Base-by-base conservation (phyloP, 768 basidiomycete genomes). In the Lentinula aciculospora region DNA sequence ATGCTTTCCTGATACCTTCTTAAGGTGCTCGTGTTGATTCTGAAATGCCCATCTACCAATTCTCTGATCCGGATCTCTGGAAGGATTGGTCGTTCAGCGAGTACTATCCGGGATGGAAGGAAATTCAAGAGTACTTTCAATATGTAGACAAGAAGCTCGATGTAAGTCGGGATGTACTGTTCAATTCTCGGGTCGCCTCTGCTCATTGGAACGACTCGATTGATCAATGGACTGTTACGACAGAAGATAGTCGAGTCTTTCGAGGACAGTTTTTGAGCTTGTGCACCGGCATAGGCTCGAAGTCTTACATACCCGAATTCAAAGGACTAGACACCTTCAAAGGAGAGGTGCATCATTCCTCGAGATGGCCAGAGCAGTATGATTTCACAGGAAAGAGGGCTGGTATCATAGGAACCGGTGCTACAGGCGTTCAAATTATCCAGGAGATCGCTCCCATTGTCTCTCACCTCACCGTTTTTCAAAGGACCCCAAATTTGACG, bases 401-500 rank as follows among this genome's bases (percentile, higher is more conserved):
- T 8, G 57, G 57, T n/a, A 42, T 58, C 7, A 58, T 58, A 23
- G 57, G 57, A 13, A 58, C 57, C 3, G 57, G 57, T 28, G 57
- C 48, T 5, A 53, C 27, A 28, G 50, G 50, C 19, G 50, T 53
- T 31, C 50, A 53, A 10, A 21, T 63, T 15, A 61, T 61, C 25
- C 62, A 63, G 42, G 57, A 49, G 31, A 50, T 53, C 9, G 54
- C 57, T 13, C 13, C 47, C 5, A 34, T 36, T 13, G 57, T 46
- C 1, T 27, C 3, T 5, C 60, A 61, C 25, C 60, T 63, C 42
- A 61, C 62, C 7, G 54, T 63, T 1, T 63, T 63, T 56, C 60
- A 63, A 29, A 58, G 60, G 37, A 56, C 36, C 3, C 60, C 58
- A 32, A 58, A 58, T 53, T 17, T 51, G 8, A 31, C 47, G 4